Evolutionary conservation across 148 eudicot species (phyloP).

Genomic region (Camellia lanceoleosa): DNA sequence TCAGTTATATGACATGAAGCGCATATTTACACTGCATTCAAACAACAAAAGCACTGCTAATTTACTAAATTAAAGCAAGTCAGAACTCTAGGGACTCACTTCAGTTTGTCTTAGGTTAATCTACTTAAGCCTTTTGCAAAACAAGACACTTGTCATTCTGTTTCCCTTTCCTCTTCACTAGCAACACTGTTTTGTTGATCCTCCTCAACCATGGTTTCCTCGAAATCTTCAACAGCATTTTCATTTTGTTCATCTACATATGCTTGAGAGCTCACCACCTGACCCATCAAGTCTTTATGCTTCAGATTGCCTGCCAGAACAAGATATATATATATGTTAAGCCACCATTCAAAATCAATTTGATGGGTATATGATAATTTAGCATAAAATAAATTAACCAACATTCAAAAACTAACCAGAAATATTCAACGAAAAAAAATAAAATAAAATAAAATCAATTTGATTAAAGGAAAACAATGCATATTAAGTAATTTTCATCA

Average conservation of each 20-base stretch:
- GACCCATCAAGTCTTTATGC: conserved; percentile 61
- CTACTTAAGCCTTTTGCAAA: neutral
- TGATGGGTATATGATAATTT: too few relatives aligned
- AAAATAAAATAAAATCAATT: too few relatives aligned
- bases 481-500: neutral
- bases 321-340: neutral
- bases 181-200: conserved; percentile 17
- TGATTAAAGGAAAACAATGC: neutral
- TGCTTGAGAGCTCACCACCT: conserved; percentile 56
- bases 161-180: conserved; percentile 26
- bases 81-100: neutral
- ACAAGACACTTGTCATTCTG: conserved; percentile 18
- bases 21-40: too few relatives aligned
- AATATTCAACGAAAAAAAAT: too few relatives aligned
- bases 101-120: neutral
- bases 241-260: conserved; percentile 39
- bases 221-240: conserved; percentile 25
- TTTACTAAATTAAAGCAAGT: too few relatives aligned
- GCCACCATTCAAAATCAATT: too few relatives aligned
- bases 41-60: too few relatives aligned
- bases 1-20: too few relatives aligned
- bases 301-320: conserved; percentile 55
- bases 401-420: neutral
- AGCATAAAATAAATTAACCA: too few relatives aligned
- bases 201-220: conserved; percentile 24